phyloP scores from a whole-genome alignment of 805 yeast species.

The Tetrapisispora fleetii region DNA sequence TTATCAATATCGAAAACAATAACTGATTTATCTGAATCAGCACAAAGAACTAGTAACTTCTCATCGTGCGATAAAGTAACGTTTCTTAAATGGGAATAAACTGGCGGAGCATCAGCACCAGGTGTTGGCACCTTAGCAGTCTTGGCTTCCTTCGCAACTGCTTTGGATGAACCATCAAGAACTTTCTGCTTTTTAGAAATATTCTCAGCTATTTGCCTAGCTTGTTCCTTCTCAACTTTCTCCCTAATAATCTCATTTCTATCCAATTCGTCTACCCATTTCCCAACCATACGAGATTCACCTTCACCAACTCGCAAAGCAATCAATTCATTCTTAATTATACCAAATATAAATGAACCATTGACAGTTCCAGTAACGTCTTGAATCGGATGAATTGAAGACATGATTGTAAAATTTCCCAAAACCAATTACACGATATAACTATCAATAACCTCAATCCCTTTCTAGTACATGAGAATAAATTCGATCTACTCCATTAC shows the following conservation, averaged over 20 bases:
- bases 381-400: conserved; percentile 65
- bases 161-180: conserved; percentile 15
- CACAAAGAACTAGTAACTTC: conserved; percentile 49
- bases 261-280: conserved; percentile 56
- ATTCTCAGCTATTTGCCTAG: conserved; percentile 24
- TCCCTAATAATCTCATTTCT: conserved; percentile 33
- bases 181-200: conserved; percentile 28
- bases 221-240: conserved; percentile 36
- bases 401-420: conserved; percentile 4
- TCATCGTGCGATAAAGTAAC: conserved; percentile 46
- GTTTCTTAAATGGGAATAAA: conserved; percentile 58
- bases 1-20: conserved; percentile 41
- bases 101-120: conserved; percentile 60
- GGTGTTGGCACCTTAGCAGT: conserved; percentile 49
- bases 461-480: too few relatives aligned
- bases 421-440: conserved; percentile 36
- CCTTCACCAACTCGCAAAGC: conserved; percentile 30
- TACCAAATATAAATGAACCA: conserved; percentile 43
- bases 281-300: conserved; percentile 31
- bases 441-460: not conserved
- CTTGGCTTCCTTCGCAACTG: conserved; percentile 28
- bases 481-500: too few relatives aligned
- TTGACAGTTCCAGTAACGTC: conserved; percentile 36
- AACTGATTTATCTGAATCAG: conserved; percentile 78
- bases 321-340: conserved; percentile 50